Evolutionary conservation across 805 yeast species (phyloP).

Genomic region (Yamadazyma philogaea): DNA sequence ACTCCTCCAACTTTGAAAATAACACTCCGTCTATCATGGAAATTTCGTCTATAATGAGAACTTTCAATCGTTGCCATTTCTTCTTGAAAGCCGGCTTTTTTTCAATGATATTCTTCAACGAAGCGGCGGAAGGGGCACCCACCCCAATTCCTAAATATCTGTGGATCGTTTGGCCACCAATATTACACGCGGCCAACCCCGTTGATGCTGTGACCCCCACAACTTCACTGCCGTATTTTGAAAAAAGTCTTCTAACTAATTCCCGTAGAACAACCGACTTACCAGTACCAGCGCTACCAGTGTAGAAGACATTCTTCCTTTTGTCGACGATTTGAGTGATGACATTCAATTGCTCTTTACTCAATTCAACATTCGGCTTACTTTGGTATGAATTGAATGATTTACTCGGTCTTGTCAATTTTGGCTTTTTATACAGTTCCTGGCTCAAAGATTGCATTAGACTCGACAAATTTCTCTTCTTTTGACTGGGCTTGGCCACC

Average conservation of each 20-base stretch:
- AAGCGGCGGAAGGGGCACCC: conserved; percentile 51
- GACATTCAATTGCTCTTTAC: conserved; percentile 47
- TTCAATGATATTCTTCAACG: conserved; percentile 47
- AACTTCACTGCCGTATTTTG: conserved; percentile 38
- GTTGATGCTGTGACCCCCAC: conserved; percentile 95
- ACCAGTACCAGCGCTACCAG: conserved; percentile 90
- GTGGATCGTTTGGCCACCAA: conserved; percentile 88
- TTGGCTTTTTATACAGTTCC: conserved; percentile 10
- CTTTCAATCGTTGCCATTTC: conserved; percentile 67
- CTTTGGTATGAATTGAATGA: neutral
- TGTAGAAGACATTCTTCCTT: conserved; percentile 60
- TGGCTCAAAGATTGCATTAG: conserved; percentile 1
- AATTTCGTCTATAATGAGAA: conserved; percentile 84
- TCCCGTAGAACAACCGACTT: conserved; percentile 67
- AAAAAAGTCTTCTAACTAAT: conserved; percentile 53
- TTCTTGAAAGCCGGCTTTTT: conserved; percentile 40
- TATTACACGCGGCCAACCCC: conserved; percentile 91
- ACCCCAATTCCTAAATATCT: conserved; percentile 83
- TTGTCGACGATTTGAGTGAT: conserved; percentile 50
- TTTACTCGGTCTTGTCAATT: neutral
- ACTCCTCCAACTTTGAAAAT: conserved; percentile 66
- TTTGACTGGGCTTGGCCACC: neutral
- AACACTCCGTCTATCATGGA: conserved; percentile 88
- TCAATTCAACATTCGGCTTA: conserved; percentile 11
- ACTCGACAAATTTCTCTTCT: conserved; percentile 1